These are phyloP conservation scores for Coemansia sp. DNA, from an alignment of 192 early-diverging fungal species.

Conservation along the genomic window DNA sequence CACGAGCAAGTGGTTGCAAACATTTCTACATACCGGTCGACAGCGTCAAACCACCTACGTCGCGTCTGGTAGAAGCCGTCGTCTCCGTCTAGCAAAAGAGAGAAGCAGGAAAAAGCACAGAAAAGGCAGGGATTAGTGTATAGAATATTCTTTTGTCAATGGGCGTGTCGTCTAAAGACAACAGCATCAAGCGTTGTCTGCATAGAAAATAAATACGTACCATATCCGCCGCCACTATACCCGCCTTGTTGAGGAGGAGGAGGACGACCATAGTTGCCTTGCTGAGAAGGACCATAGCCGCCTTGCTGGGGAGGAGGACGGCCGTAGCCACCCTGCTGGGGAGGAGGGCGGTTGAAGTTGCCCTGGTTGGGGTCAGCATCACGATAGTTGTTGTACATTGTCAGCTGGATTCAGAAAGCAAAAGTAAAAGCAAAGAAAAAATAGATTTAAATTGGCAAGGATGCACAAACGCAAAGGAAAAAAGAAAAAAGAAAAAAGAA, in stretches of 20 bases:
- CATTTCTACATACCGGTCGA: constrained; percentile 41
- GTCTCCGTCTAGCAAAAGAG: constrained; percentile 8
- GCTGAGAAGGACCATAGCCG: constrained; percentile 13
- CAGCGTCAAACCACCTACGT: constrained; percentile 52
- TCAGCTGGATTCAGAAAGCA: neutral
- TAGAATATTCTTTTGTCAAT: neutral
- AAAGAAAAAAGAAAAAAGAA: constrained; percentile 7
- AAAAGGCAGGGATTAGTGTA: neutral
- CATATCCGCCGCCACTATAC: constrained; percentile 15
- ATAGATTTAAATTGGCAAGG: constrained; percentile 5
- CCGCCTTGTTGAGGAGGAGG: neutral
- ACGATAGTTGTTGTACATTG: constrained; percentile 38
- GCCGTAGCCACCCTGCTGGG: constrained; percentile 14
- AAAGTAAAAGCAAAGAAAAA: constrained; percentile 10
- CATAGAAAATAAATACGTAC: constrained; percentile 10
- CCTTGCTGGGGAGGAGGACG: neutral
- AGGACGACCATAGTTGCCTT: neutral
- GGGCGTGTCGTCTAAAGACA: neutral
- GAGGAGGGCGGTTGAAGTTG: constrained; percentile 11
- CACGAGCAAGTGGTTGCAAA: neutral
- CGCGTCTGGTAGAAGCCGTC: constrained; percentile 31
- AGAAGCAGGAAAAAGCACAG: constrained; percentile 7
- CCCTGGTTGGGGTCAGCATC: constrained; percentile 17
- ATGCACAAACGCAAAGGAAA: neutral
- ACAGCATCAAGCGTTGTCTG: no score